Evolutionary conservation across 257 asterid genomes (phyloP), one percentile per base, ranked within the genome.

Genomic region (Cynanchum wilfordii): DNA sequence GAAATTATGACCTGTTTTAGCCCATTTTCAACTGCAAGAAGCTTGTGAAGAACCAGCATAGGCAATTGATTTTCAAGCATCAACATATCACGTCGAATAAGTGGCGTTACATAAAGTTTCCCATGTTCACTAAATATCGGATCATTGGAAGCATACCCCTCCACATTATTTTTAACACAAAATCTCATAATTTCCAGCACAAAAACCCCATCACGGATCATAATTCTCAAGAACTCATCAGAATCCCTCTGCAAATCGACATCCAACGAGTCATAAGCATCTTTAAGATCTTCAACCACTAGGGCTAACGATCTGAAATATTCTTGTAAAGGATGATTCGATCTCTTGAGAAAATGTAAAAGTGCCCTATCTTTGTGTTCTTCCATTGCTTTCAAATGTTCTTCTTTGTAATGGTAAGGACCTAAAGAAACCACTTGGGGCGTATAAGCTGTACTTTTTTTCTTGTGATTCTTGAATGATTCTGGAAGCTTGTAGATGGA

Each of bases 291-390:
- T 17, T 69, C 69, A 22, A 68, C 81, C 6, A 77, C 71, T 8
- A 80, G 76, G 3, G 33, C 20, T 57, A 84, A 29, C 15, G 81
- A 70, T 1, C 78, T 76, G 29, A 79, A 47, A 51, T 79, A 77
- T 76, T 38, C 47, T 4, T 70, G 44, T 40, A 84, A 75, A 5
- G 83, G 79, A 33, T 70, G 76, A 3, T 72, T 73, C 4, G 89
- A 76, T 56, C 89, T 42, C 70, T 72, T 77, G 24, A 82, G 79
- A 75, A 84, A 80, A 16, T 73, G 91, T 2, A 75, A 75, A 30
- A 88, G 78, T 30, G 93, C 93, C 25, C 93, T 81, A 29, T 64
- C 83, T 73, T 88, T 87, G 82, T 87, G 89, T 64, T 40, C 79
- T 71, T 87, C 93, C 90, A 87, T 86, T 1, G 74, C 75, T 71